phyloP scores from a whole-genome alignment of 768 basidiomycete genomes.

The Gelatoporia subvermispora region DNA sequence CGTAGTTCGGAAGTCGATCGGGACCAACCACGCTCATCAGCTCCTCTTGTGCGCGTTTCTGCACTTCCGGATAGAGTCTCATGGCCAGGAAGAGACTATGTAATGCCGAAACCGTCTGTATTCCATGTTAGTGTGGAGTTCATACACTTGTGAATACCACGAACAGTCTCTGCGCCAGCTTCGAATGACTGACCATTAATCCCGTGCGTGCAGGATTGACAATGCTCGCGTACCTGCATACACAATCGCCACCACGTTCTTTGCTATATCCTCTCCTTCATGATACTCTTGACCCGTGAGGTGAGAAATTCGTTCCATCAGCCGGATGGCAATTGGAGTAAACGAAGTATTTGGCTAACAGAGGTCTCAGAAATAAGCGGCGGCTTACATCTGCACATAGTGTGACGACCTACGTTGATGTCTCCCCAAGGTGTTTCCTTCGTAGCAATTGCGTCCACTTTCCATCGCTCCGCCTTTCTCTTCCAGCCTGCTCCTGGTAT shows the following conservation, averaged over 20 bases:
- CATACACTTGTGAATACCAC: not conserved
- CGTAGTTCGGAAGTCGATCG: conserved; percentile 19
- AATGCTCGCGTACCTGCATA: conserved; percentile 11
- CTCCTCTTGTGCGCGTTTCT: conserved; percentile 23
- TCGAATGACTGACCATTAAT: not conserved
- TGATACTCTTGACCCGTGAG: not conserved
- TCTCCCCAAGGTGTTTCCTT: conserved; percentile 12
- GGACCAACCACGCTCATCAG: conserved; percentile 20
- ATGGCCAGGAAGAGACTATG: conserved; percentile 22
- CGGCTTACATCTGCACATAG: not conserved
- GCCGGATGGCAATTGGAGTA: conserved; percentile 14
- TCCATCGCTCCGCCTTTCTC: conserved; percentile 2
- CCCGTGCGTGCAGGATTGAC: not conserved
- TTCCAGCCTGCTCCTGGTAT: conserved; percentile 23
- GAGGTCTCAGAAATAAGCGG: conserved; percentile 8
- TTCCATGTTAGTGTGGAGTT: too few relatives aligned
- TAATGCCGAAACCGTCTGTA: conserved; percentile 19
- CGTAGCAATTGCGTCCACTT: conserved; percentile 6
- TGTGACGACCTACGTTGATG: not conserved
- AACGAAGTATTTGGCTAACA: conserved; percentile 14
- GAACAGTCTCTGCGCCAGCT: conserved; percentile 19
- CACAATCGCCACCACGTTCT: conserved; percentile 10
- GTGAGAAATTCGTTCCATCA: not conserved
- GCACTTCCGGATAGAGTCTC: conserved; percentile 22
- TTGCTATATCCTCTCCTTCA: conserved; percentile 9